These are phyloP conservation scores for Boletus fagicola DNA, from an alignment of 768 basidiomycete species.

Conservation along the genomic window DNA sequence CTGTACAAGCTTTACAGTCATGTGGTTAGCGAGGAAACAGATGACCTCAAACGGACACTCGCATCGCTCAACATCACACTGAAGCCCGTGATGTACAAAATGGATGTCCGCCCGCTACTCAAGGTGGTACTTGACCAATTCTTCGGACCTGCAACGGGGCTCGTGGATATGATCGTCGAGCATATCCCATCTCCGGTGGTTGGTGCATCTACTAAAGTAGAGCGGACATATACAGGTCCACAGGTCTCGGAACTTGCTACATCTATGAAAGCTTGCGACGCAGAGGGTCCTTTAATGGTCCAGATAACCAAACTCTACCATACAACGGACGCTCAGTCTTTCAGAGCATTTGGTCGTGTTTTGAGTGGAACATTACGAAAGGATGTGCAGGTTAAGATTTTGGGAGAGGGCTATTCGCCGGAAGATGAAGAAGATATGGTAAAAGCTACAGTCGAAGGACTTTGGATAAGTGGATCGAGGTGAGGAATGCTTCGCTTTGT, in stretches of 20 bases:
- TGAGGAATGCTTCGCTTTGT: slow-evolving; percentile 33
- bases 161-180: slow-evolving; percentile 90
- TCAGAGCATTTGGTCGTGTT: slow-evolving; percentile 93
- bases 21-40: slow-evolving; percentile 92
- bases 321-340: slow-evolving; percentile 93
- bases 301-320: slow-evolving; percentile 95
- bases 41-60: slow-evolving; percentile 80
- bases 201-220: slow-evolving; percentile 63
- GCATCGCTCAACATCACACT: slow-evolving; percentile 74
- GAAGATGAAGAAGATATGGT: slow-evolving; percentile 99
- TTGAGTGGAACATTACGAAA: slow-evolving; percentile 87
- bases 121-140: slow-evolving; percentile 95
- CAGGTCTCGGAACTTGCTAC: slow-evolving; percentile 75
- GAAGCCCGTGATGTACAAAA: slow-evolving; percentile 95
- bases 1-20: slow-evolving; percentile 96
- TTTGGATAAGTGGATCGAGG: slow-evolving; percentile 93
- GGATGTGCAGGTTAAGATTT: slow-evolving; percentile 87
- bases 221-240: slow-evolving; percentile 85
- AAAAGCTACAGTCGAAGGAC: slow-evolving; percentile 74
- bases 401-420: slow-evolving; percentile 97
- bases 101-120: slow-evolving; percentile 94
- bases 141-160: slow-evolving; percentile 85
- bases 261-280: slow-evolving; percentile 79
- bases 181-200: slow-evolving; percentile 82
- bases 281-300: slow-evolving; percentile 87